A percentile compares a stretch with the other conserved stretches of the same genome.
Conservation (phyloP, 2,329 filamentous ascomycete genomes). For the Fusarium algeriense region DNA sequence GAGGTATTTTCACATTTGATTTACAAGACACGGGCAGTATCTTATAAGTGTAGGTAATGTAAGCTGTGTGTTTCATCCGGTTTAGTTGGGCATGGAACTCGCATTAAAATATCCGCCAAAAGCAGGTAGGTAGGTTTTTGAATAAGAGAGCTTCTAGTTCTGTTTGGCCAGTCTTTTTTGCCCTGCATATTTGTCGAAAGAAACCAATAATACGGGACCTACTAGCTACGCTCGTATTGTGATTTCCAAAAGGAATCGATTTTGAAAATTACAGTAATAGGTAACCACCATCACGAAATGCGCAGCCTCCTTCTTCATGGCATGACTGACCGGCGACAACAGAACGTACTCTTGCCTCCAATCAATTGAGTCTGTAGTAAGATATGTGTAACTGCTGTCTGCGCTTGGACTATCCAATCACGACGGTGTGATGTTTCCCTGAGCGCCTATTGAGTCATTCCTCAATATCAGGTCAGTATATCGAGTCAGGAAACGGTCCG, state of each 20-base stretch:
- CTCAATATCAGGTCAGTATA: constrained; percentile 16
- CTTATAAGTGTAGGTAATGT: neutral
- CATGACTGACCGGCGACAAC: constrained; percentile 12
- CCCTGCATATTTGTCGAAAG: constrained; percentile 1
- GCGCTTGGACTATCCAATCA: constrained; percentile 3
- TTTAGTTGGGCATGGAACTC: neutral
- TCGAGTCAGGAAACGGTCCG: constrained; percentile 18
- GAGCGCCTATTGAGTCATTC: constrained; percentile 10
- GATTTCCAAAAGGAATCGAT: neutral
- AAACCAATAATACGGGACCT: neutral
- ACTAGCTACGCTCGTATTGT: neutral
- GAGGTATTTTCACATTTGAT: neutral
- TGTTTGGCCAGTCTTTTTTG: constrained; percentile 5
- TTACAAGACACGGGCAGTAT: neutral
- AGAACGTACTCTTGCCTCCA: constrained; percentile 4
- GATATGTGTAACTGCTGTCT: constrained; percentile 18
- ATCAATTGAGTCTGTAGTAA: neutral
- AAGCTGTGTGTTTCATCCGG: neutral
- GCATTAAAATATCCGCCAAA: neutral
- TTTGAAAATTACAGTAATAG: constrained; percentile 21
- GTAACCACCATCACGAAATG: neutral
- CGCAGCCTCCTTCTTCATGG: constrained; percentile 2
- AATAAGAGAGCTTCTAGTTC: neutral
- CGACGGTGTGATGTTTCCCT: neutral
- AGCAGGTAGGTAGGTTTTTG: neutral